Evolutionary conservation across 2,329 filamentous ascomycete species (phyloP).

Genomic region (Colletotrichum siamense): DNA sequence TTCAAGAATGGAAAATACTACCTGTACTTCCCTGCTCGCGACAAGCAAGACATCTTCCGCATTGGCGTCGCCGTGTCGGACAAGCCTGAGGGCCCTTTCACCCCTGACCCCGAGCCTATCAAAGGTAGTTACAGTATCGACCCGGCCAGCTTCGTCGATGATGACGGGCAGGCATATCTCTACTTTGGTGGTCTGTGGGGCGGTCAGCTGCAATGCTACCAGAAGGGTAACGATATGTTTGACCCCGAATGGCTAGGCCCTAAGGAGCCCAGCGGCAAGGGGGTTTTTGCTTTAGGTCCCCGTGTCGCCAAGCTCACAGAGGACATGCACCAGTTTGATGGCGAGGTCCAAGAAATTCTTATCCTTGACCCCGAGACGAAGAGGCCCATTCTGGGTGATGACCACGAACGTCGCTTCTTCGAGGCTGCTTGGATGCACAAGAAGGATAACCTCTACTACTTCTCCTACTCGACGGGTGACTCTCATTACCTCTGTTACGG

Average conservation of each 20-base stretch:
- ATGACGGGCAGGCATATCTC: slow-evolving; percentile 41
- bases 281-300: slow-evolving; percentile 65
- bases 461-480: slow-evolving; percentile 80
- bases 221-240: slow-evolving; percentile 57
- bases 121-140: slow-evolving; percentile 77
- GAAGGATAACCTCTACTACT: slow-evolving; percentile 72
- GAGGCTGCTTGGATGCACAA: slow-evolving; percentile 85
- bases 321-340: slow-evolving; percentile 70
- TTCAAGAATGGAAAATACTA: slow-evolving; percentile 72
- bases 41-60: slow-evolving; percentile 72
- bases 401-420: slow-evolving; percentile 80
- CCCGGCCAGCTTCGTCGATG: slow-evolving; percentile 76
- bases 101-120: slow-evolving; percentile 68
- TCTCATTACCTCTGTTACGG: slow-evolving; percentile 78
- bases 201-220: slow-evolving; percentile 81
- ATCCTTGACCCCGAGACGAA: slow-evolving; percentile 70
- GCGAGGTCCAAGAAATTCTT: slow-evolving; percentile 61
- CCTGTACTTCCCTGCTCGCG: slow-evolving; percentile 78
- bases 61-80: slow-evolving; percentile 74
- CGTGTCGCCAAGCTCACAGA: slow-evolving; percentile 68
- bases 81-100: slow-evolving; percentile 73
- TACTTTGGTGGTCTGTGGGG: slow-evolving; percentile 86
- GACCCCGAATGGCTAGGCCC: slow-evolving; percentile 59
- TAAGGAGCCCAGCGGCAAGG: slow-evolving; percentile 63
- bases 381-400: slow-evolving; percentile 64